Conservation (phyloP, 225 moss, liverwort and hornwort species). For the Physcomitrellopsis africana region DNA sequence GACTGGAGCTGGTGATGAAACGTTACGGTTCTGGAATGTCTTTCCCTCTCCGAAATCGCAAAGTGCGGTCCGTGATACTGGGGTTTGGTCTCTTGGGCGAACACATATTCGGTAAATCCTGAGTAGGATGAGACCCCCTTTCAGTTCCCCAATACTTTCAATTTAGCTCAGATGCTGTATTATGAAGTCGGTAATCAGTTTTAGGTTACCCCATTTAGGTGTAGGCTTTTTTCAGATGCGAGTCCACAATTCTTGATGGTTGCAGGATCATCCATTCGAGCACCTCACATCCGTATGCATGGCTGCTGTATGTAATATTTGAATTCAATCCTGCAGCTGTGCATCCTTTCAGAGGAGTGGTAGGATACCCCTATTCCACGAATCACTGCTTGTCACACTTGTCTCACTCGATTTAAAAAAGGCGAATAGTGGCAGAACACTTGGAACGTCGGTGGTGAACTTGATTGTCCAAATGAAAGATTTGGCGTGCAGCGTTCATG, state of each 20-base stretch:
- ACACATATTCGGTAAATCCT: conserved; percentile 82
- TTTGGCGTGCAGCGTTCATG: no score
- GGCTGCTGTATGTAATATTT: conserved; percentile 60
- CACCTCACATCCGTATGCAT: conserved; percentile 29
- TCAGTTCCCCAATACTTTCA: not conserved
- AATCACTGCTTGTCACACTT: conserved; percentile 29
- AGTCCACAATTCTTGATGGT: conserved; percentile 39
- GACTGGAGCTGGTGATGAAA: conserved; percentile 99
- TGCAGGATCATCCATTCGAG: conserved; percentile 33
- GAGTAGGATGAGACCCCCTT: not conserved
- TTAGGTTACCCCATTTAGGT: conserved; percentile 36
- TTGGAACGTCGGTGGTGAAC: not conserved
- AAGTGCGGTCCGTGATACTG: conserved; percentile 90
- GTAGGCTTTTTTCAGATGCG: conserved; percentile 35
- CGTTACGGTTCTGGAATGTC: conserved; percentile 95
- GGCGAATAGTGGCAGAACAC: conserved; percentile 11
- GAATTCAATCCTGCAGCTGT: conserved; percentile 46
- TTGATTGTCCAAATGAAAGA: not conserved
- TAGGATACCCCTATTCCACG: conserved; percentile 14
- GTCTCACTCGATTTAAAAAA: conserved; percentile 3
- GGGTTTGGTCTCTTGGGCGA: conserved; percentile 94
- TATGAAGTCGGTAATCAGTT: conserved; percentile 21
- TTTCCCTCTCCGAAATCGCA: conserved; percentile 98
- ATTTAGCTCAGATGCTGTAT: conserved; percentile 41
- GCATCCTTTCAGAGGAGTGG: conserved; percentile 33